Conservation (phyloP, 345 rosid genomes). For the Nasturtium officinale region DNA sequence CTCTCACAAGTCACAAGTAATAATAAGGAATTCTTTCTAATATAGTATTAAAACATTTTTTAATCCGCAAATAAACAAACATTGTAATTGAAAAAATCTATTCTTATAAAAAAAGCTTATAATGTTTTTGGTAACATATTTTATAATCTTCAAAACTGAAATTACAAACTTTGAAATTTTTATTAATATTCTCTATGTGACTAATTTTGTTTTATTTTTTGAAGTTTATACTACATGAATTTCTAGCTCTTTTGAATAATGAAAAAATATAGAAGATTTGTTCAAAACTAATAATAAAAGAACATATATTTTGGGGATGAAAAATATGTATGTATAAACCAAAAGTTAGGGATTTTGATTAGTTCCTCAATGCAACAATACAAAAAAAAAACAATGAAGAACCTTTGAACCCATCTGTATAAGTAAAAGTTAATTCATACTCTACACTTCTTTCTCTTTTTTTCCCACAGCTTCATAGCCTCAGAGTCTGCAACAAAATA, state of each 20-base stretch:
- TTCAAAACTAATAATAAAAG: neutral
- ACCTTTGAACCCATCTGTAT: constrained; percentile 17
- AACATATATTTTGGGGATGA: neutral
- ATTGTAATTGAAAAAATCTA: neutral
- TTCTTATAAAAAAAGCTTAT: neutral
- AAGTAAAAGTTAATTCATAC: neutral
- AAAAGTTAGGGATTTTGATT: constrained; percentile 11
- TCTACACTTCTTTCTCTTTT: constrained; percentile 10
- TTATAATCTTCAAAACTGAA: neutral
- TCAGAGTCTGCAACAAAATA: constrained; percentile 35
- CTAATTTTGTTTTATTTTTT: neutral
- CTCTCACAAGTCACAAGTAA: constrained; percentile 7
- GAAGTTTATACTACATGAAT: neutral
- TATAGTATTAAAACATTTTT: neutral
- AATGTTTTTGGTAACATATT: neutral
- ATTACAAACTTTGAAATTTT: neutral
- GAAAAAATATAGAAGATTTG: neutral
- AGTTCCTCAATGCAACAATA: constrained; percentile 37
- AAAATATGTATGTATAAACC: neutral
- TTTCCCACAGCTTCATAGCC: constrained; percentile 26
- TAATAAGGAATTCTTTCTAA: neutral
- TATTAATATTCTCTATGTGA: neutral
- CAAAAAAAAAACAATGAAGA: constrained; percentile 31
- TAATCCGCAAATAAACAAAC: neutral
- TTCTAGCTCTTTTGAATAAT: neutral